Evolutionary conservation across 352 stramenopile species (phyloP).

Genomic region (Globisporangium acanthophoron): DNA sequence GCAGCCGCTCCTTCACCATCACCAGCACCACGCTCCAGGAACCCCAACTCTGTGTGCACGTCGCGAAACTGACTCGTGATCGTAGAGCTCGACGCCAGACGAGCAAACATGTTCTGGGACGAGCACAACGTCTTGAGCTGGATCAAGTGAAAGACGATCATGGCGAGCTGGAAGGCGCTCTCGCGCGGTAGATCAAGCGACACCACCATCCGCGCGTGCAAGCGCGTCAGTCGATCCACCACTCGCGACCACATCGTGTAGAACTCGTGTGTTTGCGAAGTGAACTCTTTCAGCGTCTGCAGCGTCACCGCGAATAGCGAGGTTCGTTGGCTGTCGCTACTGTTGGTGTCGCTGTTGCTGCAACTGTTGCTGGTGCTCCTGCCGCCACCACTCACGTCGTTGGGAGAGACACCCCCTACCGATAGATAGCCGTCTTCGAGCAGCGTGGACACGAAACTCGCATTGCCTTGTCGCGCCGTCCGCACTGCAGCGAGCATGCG

Average conservation of each 20-base stretch:
- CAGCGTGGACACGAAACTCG: background rate
- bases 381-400: background rate
- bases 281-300: background rate
- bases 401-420: background rate
- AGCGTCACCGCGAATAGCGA: background rate
- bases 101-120: background rate
- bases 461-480: background rate
- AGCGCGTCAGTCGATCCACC: background rate
- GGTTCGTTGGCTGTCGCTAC: background rate
- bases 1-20: no score
- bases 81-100: background rate
- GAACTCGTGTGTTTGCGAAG: background rate
- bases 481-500: background rate
- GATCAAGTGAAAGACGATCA: background rate
- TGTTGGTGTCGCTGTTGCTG: no score
- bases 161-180: conserved; percentile 4
- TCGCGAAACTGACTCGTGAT: background rate
- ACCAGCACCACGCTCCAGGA: no score
- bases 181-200: background rate
- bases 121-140: background rate
- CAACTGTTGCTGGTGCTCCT: background rate
- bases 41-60: no score
- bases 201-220: background rate
- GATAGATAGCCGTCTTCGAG: background rate
- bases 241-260: background rate